A percentile compares a stretch with the other conserved stretches of the same genome.
Conservation (phyloP, 2,329 filamentous ascomycete genomes). For the Colletotrichum sp. region DNA sequence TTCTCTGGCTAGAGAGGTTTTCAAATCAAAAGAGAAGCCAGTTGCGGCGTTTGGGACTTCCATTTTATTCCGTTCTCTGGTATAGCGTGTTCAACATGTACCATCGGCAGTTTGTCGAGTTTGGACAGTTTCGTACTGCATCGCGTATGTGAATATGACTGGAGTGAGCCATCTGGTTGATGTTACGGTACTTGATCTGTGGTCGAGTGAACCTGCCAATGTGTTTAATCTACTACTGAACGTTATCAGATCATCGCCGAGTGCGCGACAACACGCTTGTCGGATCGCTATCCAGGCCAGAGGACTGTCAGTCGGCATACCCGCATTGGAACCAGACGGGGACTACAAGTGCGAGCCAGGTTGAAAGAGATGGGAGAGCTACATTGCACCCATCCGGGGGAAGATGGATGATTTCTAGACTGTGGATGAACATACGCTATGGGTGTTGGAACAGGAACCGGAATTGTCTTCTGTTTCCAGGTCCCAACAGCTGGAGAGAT, state of each 20-base stretch:
- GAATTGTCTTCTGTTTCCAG: background rate
- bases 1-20: conserved; percentile 35
- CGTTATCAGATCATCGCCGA: background rate
- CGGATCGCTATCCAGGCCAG: background rate
- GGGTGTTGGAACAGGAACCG: background rate
- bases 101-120: background rate
- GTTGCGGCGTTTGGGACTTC: background rate
- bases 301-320: background rate
- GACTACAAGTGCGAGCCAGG: background rate
- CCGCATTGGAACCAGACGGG: background rate
- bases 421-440: background rate
- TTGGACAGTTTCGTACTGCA: background rate
- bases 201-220: background rate
- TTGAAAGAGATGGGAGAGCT: background rate
- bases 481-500: background rate
- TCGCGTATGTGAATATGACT: background rate
- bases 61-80: background rate
- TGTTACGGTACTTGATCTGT: background rate
- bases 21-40: background rate
- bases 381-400: background rate
- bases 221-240: background rate
- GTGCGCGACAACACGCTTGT: background rate
- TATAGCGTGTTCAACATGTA: background rate
- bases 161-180: background rate
- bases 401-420: background rate